phyloP scores from a whole-genome alignment of 148 eudicot genomes.

The Amaranthus hypochondriacus region DNA sequence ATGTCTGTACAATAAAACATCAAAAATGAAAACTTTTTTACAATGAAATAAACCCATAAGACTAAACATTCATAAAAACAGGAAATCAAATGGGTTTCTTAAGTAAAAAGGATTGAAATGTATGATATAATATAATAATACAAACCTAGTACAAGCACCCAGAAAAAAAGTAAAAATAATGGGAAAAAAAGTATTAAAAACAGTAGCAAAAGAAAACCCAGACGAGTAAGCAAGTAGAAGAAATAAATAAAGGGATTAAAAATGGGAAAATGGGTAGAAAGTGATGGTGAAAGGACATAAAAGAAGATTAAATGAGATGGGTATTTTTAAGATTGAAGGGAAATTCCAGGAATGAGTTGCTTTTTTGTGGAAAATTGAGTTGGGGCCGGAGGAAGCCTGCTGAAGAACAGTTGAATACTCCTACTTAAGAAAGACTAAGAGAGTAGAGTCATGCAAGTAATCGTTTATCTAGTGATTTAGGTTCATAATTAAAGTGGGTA shows the following conservation, averaged over 20 bases:
- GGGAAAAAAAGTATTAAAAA: not conserved
- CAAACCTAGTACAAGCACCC: slow-evolving; percentile 25
- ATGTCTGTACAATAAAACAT: too few relatives aligned
- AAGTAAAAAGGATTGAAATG: not conserved
- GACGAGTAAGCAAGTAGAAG: slow-evolving; percentile 12
- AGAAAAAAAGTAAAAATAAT: not conserved
- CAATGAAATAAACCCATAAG: not conserved
- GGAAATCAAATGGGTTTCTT: slow-evolving; percentile 13
- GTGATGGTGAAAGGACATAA: not conserved
- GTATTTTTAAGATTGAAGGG: not conserved
- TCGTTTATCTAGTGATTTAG: too few relatives aligned
- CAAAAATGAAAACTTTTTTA: not conserved
- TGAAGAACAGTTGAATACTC: too few relatives aligned
- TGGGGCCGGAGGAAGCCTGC: too few relatives aligned
- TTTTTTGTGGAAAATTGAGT: slow-evolving; percentile 2
- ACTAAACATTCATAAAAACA: not conserved
- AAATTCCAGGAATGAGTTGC: not conserved
- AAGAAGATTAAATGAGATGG: too few relatives aligned
- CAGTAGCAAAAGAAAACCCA: slow-evolving; percentile 13
- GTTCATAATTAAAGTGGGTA: not conserved
- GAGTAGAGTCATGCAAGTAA: too few relatives aligned
- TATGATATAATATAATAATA: not conserved
- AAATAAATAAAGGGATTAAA: too few relatives aligned
- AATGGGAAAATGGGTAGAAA: not conserved
- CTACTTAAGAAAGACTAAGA: too few relatives aligned